Evolutionary conservation across 345 rosid species (phyloP).

Genomic region (Ailanthus altissimus): DNA sequence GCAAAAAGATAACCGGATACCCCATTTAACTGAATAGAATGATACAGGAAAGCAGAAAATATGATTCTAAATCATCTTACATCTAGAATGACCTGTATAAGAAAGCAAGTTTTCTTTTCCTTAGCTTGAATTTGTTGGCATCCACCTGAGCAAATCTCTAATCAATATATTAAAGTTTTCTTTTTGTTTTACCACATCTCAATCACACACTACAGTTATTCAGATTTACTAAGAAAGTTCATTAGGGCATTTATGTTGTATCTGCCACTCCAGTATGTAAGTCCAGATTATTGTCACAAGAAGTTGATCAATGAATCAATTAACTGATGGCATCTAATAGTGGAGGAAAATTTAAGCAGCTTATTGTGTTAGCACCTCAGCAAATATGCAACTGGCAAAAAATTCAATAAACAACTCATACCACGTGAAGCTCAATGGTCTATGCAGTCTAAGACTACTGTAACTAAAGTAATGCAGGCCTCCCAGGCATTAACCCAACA

Average conservation of each 20-base stretch:
- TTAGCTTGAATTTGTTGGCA: neutral
- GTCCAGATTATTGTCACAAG: neutral
- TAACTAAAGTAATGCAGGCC: neutral
- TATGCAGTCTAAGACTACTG: neutral
- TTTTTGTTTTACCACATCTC: neutral
- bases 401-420: neutral
- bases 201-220: neutral
- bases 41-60: neutral
- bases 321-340: neutral
- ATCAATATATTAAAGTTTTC: neutral
- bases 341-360: neutral
- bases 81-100: neutral
- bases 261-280: neutral
- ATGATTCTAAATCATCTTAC: neutral
- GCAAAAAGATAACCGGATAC: neutral
- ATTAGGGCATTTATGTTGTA: neutral
- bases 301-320: neutral
- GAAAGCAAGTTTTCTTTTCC: neutral
- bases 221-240: neutral
- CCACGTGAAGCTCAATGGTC: neutral
- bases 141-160: neutral
- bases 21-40: neutral
- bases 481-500: neutral
- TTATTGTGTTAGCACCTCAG: neutral
- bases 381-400: neutral